Percentiles rank a stretch among this genome's conserved stretches.
Conservation (phyloP, 768 basidiomycete species). For the Trametes gibbosa region DNA sequence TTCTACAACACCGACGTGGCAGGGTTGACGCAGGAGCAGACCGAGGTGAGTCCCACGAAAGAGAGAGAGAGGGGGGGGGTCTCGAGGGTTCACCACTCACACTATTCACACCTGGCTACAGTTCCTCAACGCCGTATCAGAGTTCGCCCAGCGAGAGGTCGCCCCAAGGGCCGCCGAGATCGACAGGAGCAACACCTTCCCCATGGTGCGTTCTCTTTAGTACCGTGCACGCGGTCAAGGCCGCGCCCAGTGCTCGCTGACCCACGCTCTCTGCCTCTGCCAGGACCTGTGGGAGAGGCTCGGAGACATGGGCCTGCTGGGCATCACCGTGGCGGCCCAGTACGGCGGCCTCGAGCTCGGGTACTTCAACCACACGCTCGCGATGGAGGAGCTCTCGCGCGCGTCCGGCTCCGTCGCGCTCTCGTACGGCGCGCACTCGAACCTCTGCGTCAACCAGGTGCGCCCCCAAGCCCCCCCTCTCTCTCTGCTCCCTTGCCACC, state of each 20-base stretch:
- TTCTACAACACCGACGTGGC: slow-evolving; percentile 73
- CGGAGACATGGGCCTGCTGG: slow-evolving; percentile 89
- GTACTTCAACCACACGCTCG: slow-evolving; percentile 84
- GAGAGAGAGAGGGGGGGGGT: no score
- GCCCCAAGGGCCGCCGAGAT: slow-evolving; percentile 84
- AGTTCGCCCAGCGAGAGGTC: slow-evolving; percentile 82
- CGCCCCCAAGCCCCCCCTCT: neutral
- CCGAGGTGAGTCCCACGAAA: slow-evolving; percentile 52
- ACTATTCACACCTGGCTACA: slow-evolving; percentile 31
- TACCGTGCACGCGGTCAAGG: no score
- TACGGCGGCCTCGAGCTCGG: slow-evolving; percentile 84
- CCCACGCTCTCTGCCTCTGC: neutral
- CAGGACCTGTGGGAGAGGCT: slow-evolving; percentile 88
- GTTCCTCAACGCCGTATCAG: slow-evolving; percentile 78
- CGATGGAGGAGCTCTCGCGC: slow-evolving; percentile 91
- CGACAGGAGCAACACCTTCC: slow-evolving; percentile 82
- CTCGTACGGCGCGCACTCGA: slow-evolving; percentile 90
- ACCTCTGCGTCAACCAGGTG: slow-evolving; percentile 64
- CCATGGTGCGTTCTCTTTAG: slow-evolving; percentile 47
- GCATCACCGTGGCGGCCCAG: slow-evolving; percentile 76
- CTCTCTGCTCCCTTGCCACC: neutral
- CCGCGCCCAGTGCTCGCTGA: no score
- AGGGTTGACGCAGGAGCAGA: slow-evolving; percentile 77
- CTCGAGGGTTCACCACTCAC: no score
- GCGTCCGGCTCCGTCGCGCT: slow-evolving; percentile 92